phyloP scores from a whole-genome alignment of 129 eudicot genomes.

The Centaurea solstitialis region DNA sequence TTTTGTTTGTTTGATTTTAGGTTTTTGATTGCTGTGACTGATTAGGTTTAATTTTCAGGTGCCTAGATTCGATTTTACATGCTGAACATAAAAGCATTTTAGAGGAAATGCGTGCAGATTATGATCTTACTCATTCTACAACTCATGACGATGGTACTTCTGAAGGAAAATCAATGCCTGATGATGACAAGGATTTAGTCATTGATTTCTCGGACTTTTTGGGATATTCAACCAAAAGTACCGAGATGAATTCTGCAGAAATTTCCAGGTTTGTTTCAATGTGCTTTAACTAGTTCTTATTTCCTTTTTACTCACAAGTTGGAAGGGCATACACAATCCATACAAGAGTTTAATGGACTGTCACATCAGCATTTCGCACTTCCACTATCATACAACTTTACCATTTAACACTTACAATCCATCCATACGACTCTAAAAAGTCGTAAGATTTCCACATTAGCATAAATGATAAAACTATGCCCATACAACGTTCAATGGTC shows the following conservation, averaged over 20 bases:
- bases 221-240: conserved; percentile 33
- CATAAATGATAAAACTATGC: too few species aligned
- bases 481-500: too few species aligned
- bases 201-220: conserved; percentile 36
- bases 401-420: too few species aligned
- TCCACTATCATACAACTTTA: too few species aligned
- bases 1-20: not conserved
- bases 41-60: conserved; percentile 45
- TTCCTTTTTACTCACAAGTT: too few species aligned
- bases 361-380: too few species aligned
- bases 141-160: conserved; percentile 19
- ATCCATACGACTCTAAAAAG: too few species aligned
- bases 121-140: conserved; percentile 50
- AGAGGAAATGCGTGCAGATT: conserved; percentile 92
- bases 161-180: not conserved
- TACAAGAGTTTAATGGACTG: too few species aligned
- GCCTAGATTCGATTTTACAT: conserved; percentile 89
- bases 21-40: not conserved
- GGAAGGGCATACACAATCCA: too few species aligned
- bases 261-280: conserved; percentile 42
- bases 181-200: conserved; percentile 22
- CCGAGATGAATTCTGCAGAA: conserved; percentile 22
- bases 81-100: conserved; percentile 86
- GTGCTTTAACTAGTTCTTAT: not conserved
- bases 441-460: too few species aligned